A percentile compares a stretch with the other conserved stretches of the same genome.
Evolutionary conservation across 2,329 filamentous ascomycete genomes (phyloP).

Genomic region (Aspergillus persii): DNA sequence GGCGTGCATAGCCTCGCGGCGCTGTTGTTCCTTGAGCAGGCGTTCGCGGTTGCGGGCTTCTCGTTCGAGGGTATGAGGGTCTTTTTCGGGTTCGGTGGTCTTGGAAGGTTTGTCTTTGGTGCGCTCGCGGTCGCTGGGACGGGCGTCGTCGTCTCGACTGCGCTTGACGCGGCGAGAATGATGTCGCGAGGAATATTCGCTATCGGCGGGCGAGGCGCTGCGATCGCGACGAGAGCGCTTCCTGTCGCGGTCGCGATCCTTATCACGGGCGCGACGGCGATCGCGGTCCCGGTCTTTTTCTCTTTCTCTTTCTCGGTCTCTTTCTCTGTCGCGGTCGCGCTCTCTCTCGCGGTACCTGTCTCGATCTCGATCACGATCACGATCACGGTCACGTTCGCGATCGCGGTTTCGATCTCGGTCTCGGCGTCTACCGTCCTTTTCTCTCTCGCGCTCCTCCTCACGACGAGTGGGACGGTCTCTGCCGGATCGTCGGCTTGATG

Average conservation of each 20-base stretch:
- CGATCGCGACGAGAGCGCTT: slow-evolving; percentile 44
- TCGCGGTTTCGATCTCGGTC: slow-evolving; percentile 32
- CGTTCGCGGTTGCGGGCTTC: slow-evolving; percentile 63
- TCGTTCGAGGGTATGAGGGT: slow-evolving; percentile 72
- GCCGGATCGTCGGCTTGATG: slow-evolving; percentile 27
- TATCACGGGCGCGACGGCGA: slow-evolving; percentile 29
- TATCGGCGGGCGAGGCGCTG: slow-evolving; percentile 33
- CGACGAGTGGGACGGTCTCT: slow-evolving; percentile 30
- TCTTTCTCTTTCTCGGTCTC: slow-evolving; percentile 37
- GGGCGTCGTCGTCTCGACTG: slow-evolving; percentile 29
- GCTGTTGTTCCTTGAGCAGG: slow-evolving; percentile 64
- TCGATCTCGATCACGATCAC: slow-evolving; percentile 25
- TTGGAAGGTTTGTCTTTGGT: slow-evolving; percentile 18
- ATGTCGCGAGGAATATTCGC: slow-evolving; percentile 33
- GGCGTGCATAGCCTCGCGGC: slow-evolving; percentile 51
- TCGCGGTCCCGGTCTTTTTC: slow-evolving; percentile 34
- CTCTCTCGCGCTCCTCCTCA: slow-evolving; percentile 28
- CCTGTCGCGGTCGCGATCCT: slow-evolving; percentile 26
- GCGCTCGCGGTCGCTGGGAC: slow-evolving; percentile 22
- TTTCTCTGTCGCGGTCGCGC: slow-evolving; percentile 14
- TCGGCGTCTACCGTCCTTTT: slow-evolving; percentile 46
- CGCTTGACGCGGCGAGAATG: slow-evolving; percentile 37
- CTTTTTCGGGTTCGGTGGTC: slow-evolving; percentile 48
- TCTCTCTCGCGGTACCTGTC: slow-evolving; percentile 28
- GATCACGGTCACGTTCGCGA: slow-evolving; percentile 38